Base-by-base conservation (phyloP, 2,329 filamentous ascomycete genomes). In the Colletotrichum sp. region DNA sequence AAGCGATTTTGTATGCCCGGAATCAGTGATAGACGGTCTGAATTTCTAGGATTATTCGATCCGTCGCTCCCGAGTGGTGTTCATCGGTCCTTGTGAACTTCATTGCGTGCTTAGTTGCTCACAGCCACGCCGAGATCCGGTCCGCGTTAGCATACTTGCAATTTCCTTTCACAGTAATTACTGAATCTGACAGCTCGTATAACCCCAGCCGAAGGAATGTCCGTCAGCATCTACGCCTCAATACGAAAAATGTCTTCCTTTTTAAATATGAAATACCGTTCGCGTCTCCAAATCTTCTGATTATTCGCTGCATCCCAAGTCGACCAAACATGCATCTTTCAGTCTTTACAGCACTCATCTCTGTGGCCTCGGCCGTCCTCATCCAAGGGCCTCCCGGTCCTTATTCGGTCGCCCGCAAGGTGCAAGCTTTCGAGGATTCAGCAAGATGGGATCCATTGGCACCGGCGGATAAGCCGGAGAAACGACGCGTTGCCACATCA, bases 361-460 rank as follows among this genome's bases (percentile, higher is more conserved):
- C 57, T 18, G 10, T n/a, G 34, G 57, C 68, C 6, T 26, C 36
- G 34, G 68, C 68, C 34, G 68, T 63, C 10, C 16, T 70, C 24
- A 24, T 70, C 3, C 68, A 57, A 26, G 34, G 57, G 1, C 68
- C 68, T 63, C 26, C 26, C 4, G 59, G 72, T 8, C 28, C 44
- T n/a, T 34, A 28, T n/a, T 65, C 44, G 36, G 72, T 80, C 32
- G 67, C 78, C 3, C 28, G 76, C 57, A 57, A 72, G 36, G 77
- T 78, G 59, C 75, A 78, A 55, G 34, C 68, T 21, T 72, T 80
- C 18, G 77, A 68, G 8, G 79, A 80, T 66, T n/a, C 73, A 62
- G 66, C 55, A 32, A 76, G 79, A 68, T 74, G 68, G 71, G 79
- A 80, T 39, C 77, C 77, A 4, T 79, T 76, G 26, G 76, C 79